These are phyloP conservation scores for Ogataea nakhonphanomensis DNA, from an alignment of 805 yeast species.

Conservation along the genomic window DNA sequence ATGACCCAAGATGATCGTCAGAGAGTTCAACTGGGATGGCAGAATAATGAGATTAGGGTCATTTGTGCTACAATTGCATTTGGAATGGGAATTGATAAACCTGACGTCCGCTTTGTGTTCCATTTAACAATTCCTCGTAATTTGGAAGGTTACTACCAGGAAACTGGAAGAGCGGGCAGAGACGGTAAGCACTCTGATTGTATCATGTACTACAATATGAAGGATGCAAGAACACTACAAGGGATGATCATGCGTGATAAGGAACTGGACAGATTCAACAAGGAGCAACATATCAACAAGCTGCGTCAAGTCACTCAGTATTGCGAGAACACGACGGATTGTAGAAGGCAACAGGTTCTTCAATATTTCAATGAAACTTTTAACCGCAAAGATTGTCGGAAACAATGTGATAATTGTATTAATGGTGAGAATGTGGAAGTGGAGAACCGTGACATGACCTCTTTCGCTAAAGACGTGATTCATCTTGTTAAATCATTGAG, in stretches of 20 bases:
- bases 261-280: constrained; percentile 57
- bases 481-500: constrained; percentile 55
- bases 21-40: constrained; percentile 80
- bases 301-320: constrained; percentile 82
- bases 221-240: constrained; percentile 75
- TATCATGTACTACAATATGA: constrained; percentile 73
- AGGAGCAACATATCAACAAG: constrained; percentile 74
- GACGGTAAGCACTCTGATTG: constrained; percentile 86
- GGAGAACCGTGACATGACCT: constrained; percentile 66
- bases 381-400: constrained; percentile 58
- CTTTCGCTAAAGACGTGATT: constrained; percentile 55
- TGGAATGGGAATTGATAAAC: constrained; percentile 98
- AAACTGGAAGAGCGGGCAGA: constrained; percentile 97
- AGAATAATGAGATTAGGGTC: constrained; percentile 60
- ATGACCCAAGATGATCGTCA: constrained; percentile 74
- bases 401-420: constrained; percentile 84
- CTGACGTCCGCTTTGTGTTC: constrained; percentile 88
- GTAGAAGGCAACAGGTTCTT: constrained; percentile 83
- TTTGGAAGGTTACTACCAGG: constrained; percentile 95
- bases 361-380: constrained; percentile 88
- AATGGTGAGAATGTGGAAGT: constrained; percentile 38
- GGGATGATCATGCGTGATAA: constrained; percentile 74
- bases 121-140: constrained; percentile 87
- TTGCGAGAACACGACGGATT: constrained; percentile 87
- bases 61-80: constrained; percentile 98